Evolutionary conservation across 1,139 yeast species (phyloP).

Genomic region (Pichia sp.): DNA sequence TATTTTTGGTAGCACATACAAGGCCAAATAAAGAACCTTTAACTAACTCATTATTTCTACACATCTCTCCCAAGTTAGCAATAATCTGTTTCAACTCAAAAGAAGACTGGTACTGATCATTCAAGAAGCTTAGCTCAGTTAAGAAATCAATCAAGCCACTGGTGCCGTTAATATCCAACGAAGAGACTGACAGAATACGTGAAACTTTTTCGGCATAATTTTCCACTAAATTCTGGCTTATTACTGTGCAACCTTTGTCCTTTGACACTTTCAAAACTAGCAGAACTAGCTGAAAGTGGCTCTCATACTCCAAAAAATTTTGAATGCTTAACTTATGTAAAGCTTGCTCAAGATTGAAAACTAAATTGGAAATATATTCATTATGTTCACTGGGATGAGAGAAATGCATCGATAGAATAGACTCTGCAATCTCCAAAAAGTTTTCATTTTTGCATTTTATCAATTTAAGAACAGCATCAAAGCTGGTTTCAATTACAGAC

Average conservation of each 20-base stretch:
- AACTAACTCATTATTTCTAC: conserved; percentile 4
- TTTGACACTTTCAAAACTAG: conserved; percentile 2
- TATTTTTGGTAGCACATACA: conserved; percentile 9
- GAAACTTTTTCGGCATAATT: background rate
- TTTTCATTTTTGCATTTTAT: conserved; percentile 13
- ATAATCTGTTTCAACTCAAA: conserved; percentile 14
- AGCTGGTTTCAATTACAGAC: conserved; percentile 42
- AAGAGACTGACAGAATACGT: background rate
- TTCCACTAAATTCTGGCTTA: background rate
- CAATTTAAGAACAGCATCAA: conserved; percentile 25
- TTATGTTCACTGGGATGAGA: conserved; percentile 11
- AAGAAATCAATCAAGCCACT: conserved; percentile 6
- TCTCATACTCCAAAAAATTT: background rate
- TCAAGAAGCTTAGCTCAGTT: background rate
- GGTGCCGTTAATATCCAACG: too few relatives aligned
- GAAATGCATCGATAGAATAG: conserved; percentile 13
- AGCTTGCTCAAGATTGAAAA: too few relatives aligned
- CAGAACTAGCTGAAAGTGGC: conserved; percentile 1
- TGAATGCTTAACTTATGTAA: too few relatives aligned
- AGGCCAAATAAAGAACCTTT: conserved; percentile 15
- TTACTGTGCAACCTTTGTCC: background rate
- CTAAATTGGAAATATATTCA: too few relatives aligned
- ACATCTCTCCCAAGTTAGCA: conserved; percentile 7
- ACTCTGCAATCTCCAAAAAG: conserved; percentile 16
- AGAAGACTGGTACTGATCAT: too few relatives aligned